Percentiles rank a stretch among this genome's conserved stretches.
These are phyloP conservation scores for Camelina sativa DNA, from an alignment of 345 rosid genomes.

Conservation along the genomic window DNA sequence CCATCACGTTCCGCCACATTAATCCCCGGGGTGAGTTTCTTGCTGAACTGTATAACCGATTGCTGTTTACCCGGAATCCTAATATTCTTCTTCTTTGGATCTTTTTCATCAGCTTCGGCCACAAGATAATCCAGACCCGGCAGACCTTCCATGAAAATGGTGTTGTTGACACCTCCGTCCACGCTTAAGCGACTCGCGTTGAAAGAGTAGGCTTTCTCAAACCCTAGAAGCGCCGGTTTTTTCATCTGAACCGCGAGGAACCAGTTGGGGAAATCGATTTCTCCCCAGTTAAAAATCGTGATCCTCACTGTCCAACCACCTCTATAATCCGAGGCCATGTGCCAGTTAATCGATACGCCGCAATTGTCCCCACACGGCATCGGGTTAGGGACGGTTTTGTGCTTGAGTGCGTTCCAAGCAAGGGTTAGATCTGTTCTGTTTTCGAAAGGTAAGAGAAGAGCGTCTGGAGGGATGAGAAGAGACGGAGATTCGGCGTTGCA, in stretches of 20 bases:
- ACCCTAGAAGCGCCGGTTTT: constrained; percentile 68
- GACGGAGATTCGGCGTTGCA: constrained; percentile 72
- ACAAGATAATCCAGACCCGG: constrained; percentile 77
- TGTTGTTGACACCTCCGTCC: constrained; percentile 57
- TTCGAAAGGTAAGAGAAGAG: constrained; percentile 84
- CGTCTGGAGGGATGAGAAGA: constrained; percentile 82
- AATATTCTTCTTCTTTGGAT: constrained; percentile 56
- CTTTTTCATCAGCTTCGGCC: constrained; percentile 63
- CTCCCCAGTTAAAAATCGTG: constrained; percentile 93
- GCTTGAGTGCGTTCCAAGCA: constrained; percentile 89
- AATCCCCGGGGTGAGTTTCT: constrained; percentile 74
- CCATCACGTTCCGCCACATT: constrained; percentile 78
- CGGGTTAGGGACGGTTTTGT: constrained; percentile 66
- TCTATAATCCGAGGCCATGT: constrained; percentile 68
- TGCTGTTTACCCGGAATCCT: constrained; percentile 96
- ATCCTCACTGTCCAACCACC: constrained; percentile 92
- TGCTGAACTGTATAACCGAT: constrained; percentile 79
- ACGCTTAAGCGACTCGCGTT: constrained; percentile 57
- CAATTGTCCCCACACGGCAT: constrained; percentile 92
- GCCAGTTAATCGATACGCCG: constrained; percentile 97
- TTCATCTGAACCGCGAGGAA: constrained; percentile 76
- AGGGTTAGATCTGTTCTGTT: constrained; percentile 64
- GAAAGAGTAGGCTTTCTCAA: constrained; percentile 78
- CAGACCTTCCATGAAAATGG: constrained; percentile 82
- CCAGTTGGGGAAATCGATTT: constrained; percentile 77